phyloP scores from a whole-genome alignment of 2,329 filamentous ascomycete genomes.

The Xylariomycetidae sp. region DNA sequence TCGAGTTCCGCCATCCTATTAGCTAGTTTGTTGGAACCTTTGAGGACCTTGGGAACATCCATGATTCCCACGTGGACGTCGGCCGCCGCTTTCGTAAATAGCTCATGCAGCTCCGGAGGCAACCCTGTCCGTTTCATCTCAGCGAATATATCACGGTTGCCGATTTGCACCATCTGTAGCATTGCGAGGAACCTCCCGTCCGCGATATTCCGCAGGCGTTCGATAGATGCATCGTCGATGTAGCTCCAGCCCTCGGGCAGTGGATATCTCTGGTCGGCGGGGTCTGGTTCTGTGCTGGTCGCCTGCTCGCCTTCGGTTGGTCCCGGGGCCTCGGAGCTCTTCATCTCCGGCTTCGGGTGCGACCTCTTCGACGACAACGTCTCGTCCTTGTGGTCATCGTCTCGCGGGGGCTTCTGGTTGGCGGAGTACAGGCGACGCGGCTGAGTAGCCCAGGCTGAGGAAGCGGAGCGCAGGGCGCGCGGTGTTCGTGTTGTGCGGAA shows the following conservation, averaged over 20 bases:
- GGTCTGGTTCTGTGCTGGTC: constrained; percentile 6
- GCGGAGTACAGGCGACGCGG: constrained; percentile 20
- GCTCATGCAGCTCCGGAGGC: not conserved
- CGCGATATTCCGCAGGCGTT: constrained; percentile 2
- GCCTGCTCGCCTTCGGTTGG: constrained; percentile 18
- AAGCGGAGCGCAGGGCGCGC: constrained; percentile 17
- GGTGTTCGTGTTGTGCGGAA: constrained; percentile 19
- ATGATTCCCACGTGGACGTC: not conserved
- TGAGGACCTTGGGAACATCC: not conserved
- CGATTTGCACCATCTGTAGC: too few species aligned
- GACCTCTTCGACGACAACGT: constrained; percentile 4
- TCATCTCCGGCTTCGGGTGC: constrained; percentile 16
- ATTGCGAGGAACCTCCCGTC: too few species aligned
- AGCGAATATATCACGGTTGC: too few species aligned
- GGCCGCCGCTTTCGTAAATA: not conserved
- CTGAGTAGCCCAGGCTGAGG: constrained; percentile 17
- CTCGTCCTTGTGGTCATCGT: constrained; percentile 7
- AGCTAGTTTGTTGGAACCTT: constrained; percentile 3
- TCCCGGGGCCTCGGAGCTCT: constrained; percentile 24
- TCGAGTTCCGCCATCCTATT: constrained; percentile 10
- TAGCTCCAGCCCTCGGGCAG: constrained; percentile 25
- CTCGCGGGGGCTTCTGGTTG: constrained; percentile 14
- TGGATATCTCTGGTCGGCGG: constrained; percentile 9
- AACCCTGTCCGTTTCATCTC: not conserved
- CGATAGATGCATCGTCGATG: constrained; percentile 16